Percentiles rank a stretch among this genome's conserved stretches.
Conservation (phyloP, 805 yeast genomes). For the Jamesozyma rosinii region DNA sequence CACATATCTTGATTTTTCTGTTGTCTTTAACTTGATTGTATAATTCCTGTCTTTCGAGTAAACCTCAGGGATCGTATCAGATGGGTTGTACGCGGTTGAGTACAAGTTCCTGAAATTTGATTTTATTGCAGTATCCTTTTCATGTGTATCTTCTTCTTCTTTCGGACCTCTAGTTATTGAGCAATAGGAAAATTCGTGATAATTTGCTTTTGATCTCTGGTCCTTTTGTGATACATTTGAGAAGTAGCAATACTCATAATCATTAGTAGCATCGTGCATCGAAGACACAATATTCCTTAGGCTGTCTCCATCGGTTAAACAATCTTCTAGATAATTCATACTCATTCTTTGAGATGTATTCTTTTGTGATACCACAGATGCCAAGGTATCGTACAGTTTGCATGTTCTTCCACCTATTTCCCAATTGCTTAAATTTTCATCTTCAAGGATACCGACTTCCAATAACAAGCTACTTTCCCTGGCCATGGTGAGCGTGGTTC, state of each 20-base stretch:
- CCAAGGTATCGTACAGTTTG: constrained; percentile 20
- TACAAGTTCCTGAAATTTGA: constrained; percentile 5
- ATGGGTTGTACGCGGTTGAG: constrained; percentile 18
- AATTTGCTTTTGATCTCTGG: constrained; percentile 2
- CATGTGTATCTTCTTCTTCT: not conserved
- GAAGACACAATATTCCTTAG: constrained; percentile 19
- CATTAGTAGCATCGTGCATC: constrained; percentile 7
- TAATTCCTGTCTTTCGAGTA: constrained; percentile 9
- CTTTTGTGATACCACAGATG: constrained; percentile 14
- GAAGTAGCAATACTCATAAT: constrained; percentile 17
- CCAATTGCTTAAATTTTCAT: constrained; percentile 21
- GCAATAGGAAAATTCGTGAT: constrained; percentile 18
- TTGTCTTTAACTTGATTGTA: constrained; percentile 12
- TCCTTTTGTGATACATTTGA: constrained; percentile 8
- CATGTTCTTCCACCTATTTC: constrained; percentile 20
- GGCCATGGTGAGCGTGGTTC: constrained; percentile 39
- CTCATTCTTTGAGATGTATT: constrained; percentile 10
- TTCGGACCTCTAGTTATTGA: constrained; percentile 12
- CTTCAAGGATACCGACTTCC: constrained; percentile 37
- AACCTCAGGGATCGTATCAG: constrained; percentile 24
- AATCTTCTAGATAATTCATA: constrained; percentile 17
- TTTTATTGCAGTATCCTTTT: not conserved
- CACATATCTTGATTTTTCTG: constrained; percentile 26
- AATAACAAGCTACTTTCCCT: constrained; percentile 45
- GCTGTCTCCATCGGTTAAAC: constrained; percentile 17